phyloP scores from a whole-genome alignment of 805 yeast genomes.

The Pichia exigua region DNA sequence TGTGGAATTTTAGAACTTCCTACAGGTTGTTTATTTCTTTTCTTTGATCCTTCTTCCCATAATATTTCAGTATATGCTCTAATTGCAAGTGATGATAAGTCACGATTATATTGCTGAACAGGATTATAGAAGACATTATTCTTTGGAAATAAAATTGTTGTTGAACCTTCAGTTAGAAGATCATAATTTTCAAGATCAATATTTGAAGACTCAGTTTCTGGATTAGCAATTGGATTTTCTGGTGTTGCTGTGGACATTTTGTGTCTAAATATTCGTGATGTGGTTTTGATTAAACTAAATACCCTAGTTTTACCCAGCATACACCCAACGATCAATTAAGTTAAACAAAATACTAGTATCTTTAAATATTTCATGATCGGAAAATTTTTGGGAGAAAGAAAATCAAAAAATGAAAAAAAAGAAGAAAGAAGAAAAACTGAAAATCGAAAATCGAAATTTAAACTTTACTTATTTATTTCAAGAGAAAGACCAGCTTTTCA shows the following conservation, averaged over 20 bases:
- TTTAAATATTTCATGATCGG: neutral
- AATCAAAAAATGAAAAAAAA: neutral
- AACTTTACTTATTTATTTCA: too few species aligned
- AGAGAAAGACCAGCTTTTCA: neutral
- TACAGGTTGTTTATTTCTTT: slow-evolving; percentile 19
- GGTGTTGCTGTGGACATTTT: neutral
- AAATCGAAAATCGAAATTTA: too few species aligned
- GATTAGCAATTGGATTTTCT: neutral
- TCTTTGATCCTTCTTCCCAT: slow-evolving; percentile 30
- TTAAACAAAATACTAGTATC: neutral
- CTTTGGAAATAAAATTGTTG: slow-evolving; percentile 74
- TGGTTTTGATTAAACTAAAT: neutral
- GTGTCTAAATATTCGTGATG: neutral
- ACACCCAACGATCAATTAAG: neutral
- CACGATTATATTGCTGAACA: slow-evolving; percentile 94
- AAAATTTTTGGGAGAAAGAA: neutral
- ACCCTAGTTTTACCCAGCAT: neutral
- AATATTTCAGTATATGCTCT: slow-evolving; percentile 76
- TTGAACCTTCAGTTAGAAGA: slow-evolving; percentile 64
- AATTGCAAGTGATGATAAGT: slow-evolving; percentile 75
- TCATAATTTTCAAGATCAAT: slow-evolving; percentile 22
- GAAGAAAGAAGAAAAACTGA: neutral
- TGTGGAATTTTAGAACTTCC: slow-evolving; percentile 13
- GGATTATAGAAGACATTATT: slow-evolving; percentile 93
- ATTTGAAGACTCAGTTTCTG: neutral